These are phyloP conservation scores for Wakefieldia striispora DNA, from an alignment of 768 basidiomycete species.

Conservation along the genomic window DNA sequence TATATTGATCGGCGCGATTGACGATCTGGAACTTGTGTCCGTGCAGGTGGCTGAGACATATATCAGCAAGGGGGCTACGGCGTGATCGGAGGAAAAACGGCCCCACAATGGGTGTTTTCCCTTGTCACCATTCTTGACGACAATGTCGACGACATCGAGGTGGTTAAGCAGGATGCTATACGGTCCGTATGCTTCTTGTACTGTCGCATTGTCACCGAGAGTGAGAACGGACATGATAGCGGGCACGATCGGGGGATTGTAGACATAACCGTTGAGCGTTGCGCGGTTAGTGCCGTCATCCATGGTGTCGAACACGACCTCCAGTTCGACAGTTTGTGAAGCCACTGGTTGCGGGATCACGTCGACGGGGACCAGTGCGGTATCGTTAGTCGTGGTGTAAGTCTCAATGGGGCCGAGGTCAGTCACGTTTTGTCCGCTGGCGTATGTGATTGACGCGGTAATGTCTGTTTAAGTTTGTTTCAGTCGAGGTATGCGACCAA, in stretches of 20 bases:
- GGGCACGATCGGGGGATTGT: constrained; percentile 70
- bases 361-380: constrained; percentile 60
- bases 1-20: constrained; percentile 65
- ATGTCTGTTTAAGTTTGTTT: constrained; percentile 47
- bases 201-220: constrained; percentile 71
- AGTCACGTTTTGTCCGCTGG: constrained; percentile 46
- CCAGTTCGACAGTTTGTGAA: constrained; percentile 64
- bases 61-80: background rate
- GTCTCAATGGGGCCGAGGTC: constrained; percentile 51
- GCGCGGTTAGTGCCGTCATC: constrained; percentile 81
- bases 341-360: constrained; percentile 47
- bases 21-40: constrained; percentile 88
- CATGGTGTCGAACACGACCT: constrained; percentile 81
- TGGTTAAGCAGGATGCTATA: constrained; percentile 74
- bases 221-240: constrained; percentile 72
- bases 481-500: background rate
- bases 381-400: constrained; percentile 68
- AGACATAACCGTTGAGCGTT: constrained; percentile 71
- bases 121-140: constrained; percentile 66
- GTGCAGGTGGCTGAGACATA: constrained; percentile 73
- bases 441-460: constrained; percentile 83
- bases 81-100: background rate
- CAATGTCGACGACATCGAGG: constrained; percentile 73
- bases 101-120: constrained; percentile 85
- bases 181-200: constrained; percentile 73